phyloP scores from a whole-genome alignment of 768 basidiomycete genomes.

The Termitomyces sp. region DNA sequence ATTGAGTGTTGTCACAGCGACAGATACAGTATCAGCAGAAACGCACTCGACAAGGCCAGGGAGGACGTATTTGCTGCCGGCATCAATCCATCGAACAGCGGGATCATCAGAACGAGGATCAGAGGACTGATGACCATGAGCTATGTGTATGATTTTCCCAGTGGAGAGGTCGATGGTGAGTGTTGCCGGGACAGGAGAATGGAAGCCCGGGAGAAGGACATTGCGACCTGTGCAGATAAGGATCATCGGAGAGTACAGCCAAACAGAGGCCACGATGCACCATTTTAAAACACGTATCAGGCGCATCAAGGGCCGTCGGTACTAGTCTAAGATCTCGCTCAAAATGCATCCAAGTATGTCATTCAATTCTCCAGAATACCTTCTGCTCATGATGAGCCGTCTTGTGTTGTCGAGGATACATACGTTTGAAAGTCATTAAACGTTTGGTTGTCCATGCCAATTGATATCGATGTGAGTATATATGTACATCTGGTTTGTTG shows the following conservation, averaged over 20 bases:
- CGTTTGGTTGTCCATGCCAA: neutral
- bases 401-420: neutral
- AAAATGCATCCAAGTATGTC: neutral
- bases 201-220: conserved; percentile 48
- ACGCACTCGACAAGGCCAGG: conserved; percentile 81
- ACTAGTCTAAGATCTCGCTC: neutral
- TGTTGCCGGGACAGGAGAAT: conserved; percentile 55
- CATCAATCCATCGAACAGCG: conserved; percentile 42
- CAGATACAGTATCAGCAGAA: neutral
- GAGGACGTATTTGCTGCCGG: conserved; percentile 52
- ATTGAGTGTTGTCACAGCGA: conserved; percentile 5
- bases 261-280: neutral
- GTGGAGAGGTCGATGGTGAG: conserved; percentile 49
- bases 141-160: conserved; percentile 57
- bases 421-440: neutral
- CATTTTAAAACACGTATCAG: neutral
- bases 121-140: conserved; percentile 23
- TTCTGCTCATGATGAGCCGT: neutral
- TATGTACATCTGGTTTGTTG: neutral
- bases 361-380: neutral
- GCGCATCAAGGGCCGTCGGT: neutral
- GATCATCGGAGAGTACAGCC: neutral
- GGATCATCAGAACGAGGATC: conserved; percentile 23
- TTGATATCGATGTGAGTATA: neutral
- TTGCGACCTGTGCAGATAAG: conserved; percentile 46